Base-by-base conservation (phyloP, 345 rosid species). In the Melaleuca quinquenervia region DNA sequence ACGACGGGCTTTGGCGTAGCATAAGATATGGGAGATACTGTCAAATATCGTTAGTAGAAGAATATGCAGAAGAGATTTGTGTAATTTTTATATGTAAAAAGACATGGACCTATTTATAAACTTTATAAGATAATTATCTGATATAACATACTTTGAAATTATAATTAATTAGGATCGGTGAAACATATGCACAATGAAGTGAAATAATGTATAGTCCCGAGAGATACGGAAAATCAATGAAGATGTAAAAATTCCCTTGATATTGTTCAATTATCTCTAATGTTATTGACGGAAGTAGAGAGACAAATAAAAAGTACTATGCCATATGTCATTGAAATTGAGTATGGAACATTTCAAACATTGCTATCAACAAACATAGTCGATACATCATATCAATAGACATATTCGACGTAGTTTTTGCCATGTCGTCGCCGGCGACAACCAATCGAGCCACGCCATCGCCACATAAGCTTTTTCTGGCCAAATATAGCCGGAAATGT, bases 121-220 rank as follows among this genome's bases (percentile, higher is more conserved):
- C 26, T 26, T 22, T 55, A 55, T 22, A 55, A 58, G 32, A n/a
- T 58, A 58, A 58, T 14, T 58, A 58, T 58, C 36, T 58, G 13
- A 12, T 16, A 0, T 6, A 58, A 58, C 4, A n/a, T 58, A 58
- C 6, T 58, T n/a, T 3, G 29, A n/a, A 58, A 58, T 58, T n/a
- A n/a, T 0, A 58, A 58, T 26, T 6, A 56, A 56, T 56, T 26
- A 56, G 0, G 5, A 26, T n/a, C 36, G 12, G n/a, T 58, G 4
- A n/a, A 58, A 13, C 2, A 13, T 58, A 58, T 58, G 70, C 18
- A n/a, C 36, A 14, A 13, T 13, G 16, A 58, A n/a, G 70, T 0
- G 36, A n/a, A n/a, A n/a, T n/a, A 58, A n/a, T 58, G 29, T 1
- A 58, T 14, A 12, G 6, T n/a, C 29, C 3, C 11, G 36, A 12